phyloP scores from a whole-genome alignment of 345 rosid genomes.

The rapeseed (Brassica napus) region DNA sequence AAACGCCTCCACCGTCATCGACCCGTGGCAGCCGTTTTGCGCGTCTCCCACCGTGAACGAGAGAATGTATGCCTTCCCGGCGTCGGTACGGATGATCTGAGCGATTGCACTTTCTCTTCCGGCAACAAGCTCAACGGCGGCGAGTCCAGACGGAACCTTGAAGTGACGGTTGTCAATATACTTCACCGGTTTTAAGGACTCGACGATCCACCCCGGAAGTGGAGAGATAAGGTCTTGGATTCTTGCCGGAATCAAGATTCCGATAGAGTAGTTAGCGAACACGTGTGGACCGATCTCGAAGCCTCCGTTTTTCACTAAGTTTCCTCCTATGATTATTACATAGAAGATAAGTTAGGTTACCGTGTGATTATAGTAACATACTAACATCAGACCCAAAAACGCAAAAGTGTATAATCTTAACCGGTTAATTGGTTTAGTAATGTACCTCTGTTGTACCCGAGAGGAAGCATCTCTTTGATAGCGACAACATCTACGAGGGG shows the following conservation, averaged over 20 bases:
- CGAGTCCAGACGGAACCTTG: background rate
- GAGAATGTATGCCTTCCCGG: background rate
- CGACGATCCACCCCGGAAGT: background rate
- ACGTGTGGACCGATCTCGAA: background rate
- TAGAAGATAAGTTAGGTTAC: background rate
- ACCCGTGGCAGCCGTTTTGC: background rate
- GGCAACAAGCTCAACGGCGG: background rate
- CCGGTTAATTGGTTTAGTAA: no score
- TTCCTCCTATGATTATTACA: background rate
- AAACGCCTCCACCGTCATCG: background rate
- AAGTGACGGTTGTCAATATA: background rate
- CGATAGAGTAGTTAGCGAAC: background rate
- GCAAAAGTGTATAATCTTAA: background rate
- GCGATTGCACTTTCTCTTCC: background rate
- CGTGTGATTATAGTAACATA: background rate
- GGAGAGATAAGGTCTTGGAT: background rate
- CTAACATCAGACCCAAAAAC: background rate
- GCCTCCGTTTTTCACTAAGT: background rate
- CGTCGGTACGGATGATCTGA: background rate
- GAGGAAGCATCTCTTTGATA: background rate
- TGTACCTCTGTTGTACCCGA: background rate
- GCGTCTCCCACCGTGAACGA: background rate
- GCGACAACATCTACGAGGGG: background rate
- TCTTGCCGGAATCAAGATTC: background rate
- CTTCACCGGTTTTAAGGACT: background rate